Conservation (phyloP, 768 basidiomycete genomes). For the Pluteus cervinus region DNA sequence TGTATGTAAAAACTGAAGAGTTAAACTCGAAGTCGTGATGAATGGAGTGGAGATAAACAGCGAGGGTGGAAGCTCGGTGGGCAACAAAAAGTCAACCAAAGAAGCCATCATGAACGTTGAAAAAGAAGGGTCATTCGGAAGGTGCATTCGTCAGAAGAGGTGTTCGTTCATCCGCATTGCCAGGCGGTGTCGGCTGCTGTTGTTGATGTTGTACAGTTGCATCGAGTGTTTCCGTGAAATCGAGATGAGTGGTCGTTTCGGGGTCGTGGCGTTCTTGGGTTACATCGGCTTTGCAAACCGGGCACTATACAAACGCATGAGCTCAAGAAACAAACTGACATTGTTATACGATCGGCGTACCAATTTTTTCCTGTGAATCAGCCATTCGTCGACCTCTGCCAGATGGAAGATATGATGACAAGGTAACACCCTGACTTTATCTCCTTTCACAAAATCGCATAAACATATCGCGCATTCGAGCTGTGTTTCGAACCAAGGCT, state of each 20-base stretch:
- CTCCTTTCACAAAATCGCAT: slow-evolving; percentile 79
- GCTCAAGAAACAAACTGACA: background rate
- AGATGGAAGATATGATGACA: slow-evolving; percentile 96
- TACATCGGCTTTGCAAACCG: slow-evolving; percentile 89
- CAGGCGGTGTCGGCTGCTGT: slow-evolving; percentile 19
- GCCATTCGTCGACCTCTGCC: slow-evolving; percentile 87
- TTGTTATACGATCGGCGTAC: slow-evolving; percentile 37
- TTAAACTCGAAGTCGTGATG: no score
- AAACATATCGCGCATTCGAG: slow-evolving; percentile 93
- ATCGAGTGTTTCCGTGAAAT: slow-evolving; percentile 9
- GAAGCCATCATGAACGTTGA: no score
- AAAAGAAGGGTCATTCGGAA: no score
- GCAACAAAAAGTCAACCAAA: no score
- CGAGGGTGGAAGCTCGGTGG: no score
- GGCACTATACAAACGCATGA: slow-evolving; percentile 51
- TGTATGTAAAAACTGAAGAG: no score
- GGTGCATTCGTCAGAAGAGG: slow-evolving; percentile 29
- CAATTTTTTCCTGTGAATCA: slow-evolving; percentile 88
- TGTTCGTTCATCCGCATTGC: slow-evolving; percentile 36
- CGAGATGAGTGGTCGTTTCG: slow-evolving; percentile 9
- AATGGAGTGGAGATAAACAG: no score
- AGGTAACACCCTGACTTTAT: slow-evolving; percentile 85
- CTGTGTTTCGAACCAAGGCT: slow-evolving; percentile 77
- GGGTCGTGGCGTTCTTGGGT: slow-evolving; percentile 49
- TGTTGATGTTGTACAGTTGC: slow-evolving; percentile 11